Evolutionary conservation across 164 flowering plant species (phyloP), one percentile per base, ranked within the genome.

Genomic region (Nelumbo lutea): DNA sequence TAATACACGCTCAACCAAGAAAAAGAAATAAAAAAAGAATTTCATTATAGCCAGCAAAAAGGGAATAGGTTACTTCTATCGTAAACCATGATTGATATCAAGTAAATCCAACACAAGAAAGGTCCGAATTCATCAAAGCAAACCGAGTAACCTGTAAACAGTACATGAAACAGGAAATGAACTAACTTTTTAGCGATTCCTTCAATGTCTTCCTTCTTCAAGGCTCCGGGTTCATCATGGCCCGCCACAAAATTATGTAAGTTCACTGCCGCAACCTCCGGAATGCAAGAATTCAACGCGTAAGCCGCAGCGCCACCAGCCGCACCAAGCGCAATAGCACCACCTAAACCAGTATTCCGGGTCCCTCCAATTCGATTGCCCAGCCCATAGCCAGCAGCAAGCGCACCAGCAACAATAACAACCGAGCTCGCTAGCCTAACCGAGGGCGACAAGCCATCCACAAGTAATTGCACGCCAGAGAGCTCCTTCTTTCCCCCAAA

Each of bases 261-360:
- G 62, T 71, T 81, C 3, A 72, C 81, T 0, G 98, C 98, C 0
- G 99, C 98, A 64, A 88, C 98, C 62, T 90, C 96, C 0, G 99
- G 98, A n/a, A 80, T 94, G 58, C 77, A 82, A 14, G 93, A 70
- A 72, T 87, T 90, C 79, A 90, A 52, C 0, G 85, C 87, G 51
- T 88, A 95, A 0, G 76, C 97, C 8, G 85, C 89, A 6, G 88
- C 90, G 1, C 90, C 91, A 42, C 93, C 90, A 1, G 86, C 96
- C 1, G 88, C 90, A 1, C 98, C 97, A 0, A 84, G 58, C 0
- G 79, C 90, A 11, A 80, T 90, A n/a, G 98, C 99, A 0, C 88
- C 96, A 57, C 87, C 94, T 41, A 88, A 27, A 0, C 83, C 90
- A 9, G 77, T 77, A 42, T 78, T 81, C 66, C 78, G 59, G 13